Base-by-base conservation (phyloP, 2,329 filamentous ascomycete genomes). In the Zopfia rhizophila region DNA sequence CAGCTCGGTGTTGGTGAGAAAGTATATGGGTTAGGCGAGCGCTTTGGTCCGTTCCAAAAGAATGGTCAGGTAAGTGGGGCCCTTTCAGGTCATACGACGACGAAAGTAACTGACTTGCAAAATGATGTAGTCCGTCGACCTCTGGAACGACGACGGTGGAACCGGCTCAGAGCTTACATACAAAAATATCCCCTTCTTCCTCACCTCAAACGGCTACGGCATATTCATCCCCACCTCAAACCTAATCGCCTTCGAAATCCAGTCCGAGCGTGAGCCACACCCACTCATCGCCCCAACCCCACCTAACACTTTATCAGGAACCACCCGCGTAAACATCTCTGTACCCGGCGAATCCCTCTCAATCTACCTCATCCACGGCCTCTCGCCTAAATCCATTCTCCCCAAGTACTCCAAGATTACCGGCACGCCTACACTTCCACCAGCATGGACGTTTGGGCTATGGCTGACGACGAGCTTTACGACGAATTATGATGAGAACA, bases 101-200 rank as follows among this genome's bases (percentile, higher is more conserved):
- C n/a, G n/a, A n/a, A n/a, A n/a, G n/a, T n/a, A n/a, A n/a, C n/a
- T n/a, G 11, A 11, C 32, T 22, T 11, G 17, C 32, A 18, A 7
- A 3, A 11, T 10, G 7, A 11, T 32, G 38, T 33, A 14, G 30
- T 40, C 29, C 16, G 42, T 53, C 21, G 49, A 53, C 5, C 37
- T 53, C 35, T 53, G 49, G 49, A 53, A 53, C 32, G 45, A 53
- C 22, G 49, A 53, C 17, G 49, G 49, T n/a, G 49, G 49, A 12
- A 53, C 49, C 25, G 49, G 49, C 17, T 53, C 49, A 10, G 49
- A 53, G 29, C 45, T 53, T 21, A 53, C 49, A 3, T 53, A 53
- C 23, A 53, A 53, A 31, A 53, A 53, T 17, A 18, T 33, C n/a
- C 45, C 51, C 22, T 55, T 55, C 41, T 55, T 48, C 38, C 38